These are phyloP conservation scores for Ananas comosus DNA, from an alignment of 176 grass and related monocot species.

Conservation along the genomic window DNA sequence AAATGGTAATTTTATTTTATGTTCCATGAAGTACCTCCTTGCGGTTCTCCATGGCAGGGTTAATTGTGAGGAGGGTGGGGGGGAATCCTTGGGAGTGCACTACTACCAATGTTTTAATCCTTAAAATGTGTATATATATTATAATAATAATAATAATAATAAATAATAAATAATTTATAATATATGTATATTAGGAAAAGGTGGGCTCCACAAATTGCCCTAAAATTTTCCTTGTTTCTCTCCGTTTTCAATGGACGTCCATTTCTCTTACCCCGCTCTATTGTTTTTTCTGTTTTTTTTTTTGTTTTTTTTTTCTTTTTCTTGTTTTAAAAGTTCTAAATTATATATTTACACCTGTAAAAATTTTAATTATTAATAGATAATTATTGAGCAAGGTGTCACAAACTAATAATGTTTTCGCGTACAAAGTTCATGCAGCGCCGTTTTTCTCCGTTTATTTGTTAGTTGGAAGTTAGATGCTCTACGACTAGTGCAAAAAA, in stretches of 20 bases:
- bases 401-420: too few species aligned
- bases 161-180: too few species aligned
- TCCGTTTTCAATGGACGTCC: background rate
- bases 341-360: background rate
- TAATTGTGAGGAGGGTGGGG: slow-evolving; percentile 9
- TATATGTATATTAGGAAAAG: background rate
- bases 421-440: too few species aligned
- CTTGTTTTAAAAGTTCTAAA: background rate
- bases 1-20: slow-evolving; percentile 1
- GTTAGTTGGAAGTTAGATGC: too few species aligned
- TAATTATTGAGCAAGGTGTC: too few species aligned
- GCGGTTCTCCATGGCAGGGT: slow-evolving; percentile 7
- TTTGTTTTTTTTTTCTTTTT: too few species aligned
- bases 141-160: too few species aligned
- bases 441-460: too few species aligned
- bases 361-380: background rate
- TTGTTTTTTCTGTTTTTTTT: slow-evolving; percentile 2
- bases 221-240: background rate
- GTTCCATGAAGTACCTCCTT: slow-evolving; percentile 13
- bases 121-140: background rate
- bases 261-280: background rate
- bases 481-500: too few species aligned
- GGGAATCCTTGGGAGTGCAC: background rate
- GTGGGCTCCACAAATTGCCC: too few species aligned
- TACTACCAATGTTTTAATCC: background rate